phyloP scores from a whole-genome alignment of 1,284 basidiomycete genomes.

The Fomitopsis palustris region DNA sequence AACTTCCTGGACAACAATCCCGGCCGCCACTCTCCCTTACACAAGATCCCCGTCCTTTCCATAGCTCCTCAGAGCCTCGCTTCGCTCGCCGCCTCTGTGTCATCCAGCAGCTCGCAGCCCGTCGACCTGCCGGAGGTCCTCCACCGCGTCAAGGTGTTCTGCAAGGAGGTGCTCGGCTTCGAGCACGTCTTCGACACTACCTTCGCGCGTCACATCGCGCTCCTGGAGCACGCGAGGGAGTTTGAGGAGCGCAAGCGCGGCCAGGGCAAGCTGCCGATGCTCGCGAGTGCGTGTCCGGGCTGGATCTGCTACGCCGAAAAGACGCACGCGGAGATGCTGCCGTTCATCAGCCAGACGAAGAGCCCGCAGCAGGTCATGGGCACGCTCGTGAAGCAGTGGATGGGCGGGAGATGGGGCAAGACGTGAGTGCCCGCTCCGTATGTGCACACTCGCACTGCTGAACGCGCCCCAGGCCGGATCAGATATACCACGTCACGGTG shows the following conservation, averaged over 20 bases:
- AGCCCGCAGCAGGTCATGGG: slow-evolving; percentile 96
- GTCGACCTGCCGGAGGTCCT: slow-evolving; percentile 61
- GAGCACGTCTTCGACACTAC: slow-evolving; percentile 88
- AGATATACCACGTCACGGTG: slow-evolving; percentile 93
- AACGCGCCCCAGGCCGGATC: slow-evolving; percentile 56
- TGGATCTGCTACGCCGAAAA: slow-evolving; percentile 99
- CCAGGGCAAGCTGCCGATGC: slow-evolving; percentile 69
- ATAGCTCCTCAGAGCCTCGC: slow-evolving; percentile 93
- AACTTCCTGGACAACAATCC: slow-evolving; percentile 66
- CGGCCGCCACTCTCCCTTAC: slow-evolving; percentile 30
- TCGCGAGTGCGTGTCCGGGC: slow-evolving; percentile 95
- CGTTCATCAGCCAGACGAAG: slow-evolving; percentile 85
- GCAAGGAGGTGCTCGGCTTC: slow-evolving; percentile 59
- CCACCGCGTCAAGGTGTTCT: slow-evolving; percentile 67
- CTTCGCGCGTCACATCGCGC: slow-evolving; percentile 86
- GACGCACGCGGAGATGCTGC: slow-evolving; percentile 91
- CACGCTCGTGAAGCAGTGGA: slow-evolving; percentile 86
- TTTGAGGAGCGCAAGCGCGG: slow-evolving; percentile 66
- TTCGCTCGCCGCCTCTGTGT: slow-evolving; percentile 76
- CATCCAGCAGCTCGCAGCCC: slow-evolving; percentile 41
- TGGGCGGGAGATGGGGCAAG: slow-evolving; percentile 61
- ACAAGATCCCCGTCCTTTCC: slow-evolving; percentile 74
- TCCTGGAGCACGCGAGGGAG: slow-evolving; percentile 82
- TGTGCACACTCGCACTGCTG: slow-evolving; percentile 3
- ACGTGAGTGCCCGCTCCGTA: slow-evolving; percentile 42